Percentiles rank a stretch among this genome's conserved stretches.
Evolutionary conservation across 2,329 filamentous ascomycete genomes (phyloP).

Genomic region (Nigrospora sphaerica): DNA sequence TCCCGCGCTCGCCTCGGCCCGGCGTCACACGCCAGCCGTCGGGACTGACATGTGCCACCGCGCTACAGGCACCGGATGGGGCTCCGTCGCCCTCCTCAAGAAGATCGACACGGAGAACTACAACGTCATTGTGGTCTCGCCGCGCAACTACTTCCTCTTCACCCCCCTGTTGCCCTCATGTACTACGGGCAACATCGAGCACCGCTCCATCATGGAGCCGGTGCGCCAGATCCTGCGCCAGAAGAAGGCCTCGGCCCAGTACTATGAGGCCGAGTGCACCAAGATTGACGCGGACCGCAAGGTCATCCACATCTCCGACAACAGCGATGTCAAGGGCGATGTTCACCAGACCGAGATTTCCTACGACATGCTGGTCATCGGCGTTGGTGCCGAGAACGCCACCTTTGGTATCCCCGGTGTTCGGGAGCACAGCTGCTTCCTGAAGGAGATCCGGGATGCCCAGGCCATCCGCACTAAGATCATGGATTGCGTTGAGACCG

Average conservation of each 20-base stretch:
- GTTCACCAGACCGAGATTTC: slow-evolving; percentile 79
- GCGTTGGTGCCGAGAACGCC: slow-evolving; percentile 95
- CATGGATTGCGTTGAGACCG: slow-evolving; percentile 99
- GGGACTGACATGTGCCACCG: slow-evolving; percentile 14
- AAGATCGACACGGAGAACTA: slow-evolving; percentile 99
- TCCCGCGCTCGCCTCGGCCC: too few species aligned
- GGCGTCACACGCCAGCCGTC: neutral
- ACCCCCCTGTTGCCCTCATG: slow-evolving; percentile 95
- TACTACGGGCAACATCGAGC: slow-evolving; percentile 94
- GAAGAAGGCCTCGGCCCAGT: slow-evolving; percentile 90
- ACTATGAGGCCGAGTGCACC: slow-evolving; percentile 95
- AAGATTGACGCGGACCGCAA: slow-evolving; percentile 91
- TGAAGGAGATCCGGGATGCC: slow-evolving; percentile 96
- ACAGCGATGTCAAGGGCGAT: slow-evolving; percentile 85
- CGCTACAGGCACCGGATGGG: slow-evolving; percentile 82
- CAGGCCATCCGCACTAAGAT: slow-evolving; percentile 96
- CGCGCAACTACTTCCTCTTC: slow-evolving; percentile 99
- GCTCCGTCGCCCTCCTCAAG: slow-evolving; percentile 89
- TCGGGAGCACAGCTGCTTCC: slow-evolving; percentile 89
- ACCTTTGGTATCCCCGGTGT: slow-evolving; percentile 98
- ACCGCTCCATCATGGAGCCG: slow-evolving; percentile 99
- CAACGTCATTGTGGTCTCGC: slow-evolving; percentile 96
- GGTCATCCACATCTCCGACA: slow-evolving; percentile 82
- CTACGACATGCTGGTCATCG: slow-evolving; percentile 97
- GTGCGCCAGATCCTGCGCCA: slow-evolving; percentile 91